Base-by-base conservation (phyloP, 1,139 yeast species). In the Saccharomyces hybrid region DNA sequence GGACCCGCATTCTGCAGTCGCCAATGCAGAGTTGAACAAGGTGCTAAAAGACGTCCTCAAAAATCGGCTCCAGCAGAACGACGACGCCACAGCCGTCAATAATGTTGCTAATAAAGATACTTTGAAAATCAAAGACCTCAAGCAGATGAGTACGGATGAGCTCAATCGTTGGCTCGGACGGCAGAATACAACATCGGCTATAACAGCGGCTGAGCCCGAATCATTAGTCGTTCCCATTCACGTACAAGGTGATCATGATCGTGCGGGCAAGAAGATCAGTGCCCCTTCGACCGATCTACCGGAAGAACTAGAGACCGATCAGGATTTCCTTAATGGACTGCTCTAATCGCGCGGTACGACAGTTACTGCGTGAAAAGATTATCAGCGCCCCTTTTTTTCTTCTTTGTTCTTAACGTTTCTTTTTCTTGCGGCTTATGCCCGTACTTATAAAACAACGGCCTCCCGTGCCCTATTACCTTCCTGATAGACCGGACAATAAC, bases 271-370 rank as follows among this genome's bases (percentile, higher is more conserved):
- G 49, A n/a, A n/a, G 26, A 14, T 20, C 30, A 9, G 20, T 30
- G 25, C 23, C 5, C 26, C 3, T 50, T 6, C 26, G 13, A 53
- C 67, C 7, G 30, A 32, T 13, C 57, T 65, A 0, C 68, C 69
- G 4, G 42, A 48, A 1, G 63, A 60, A 8, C 50, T 67, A 34
- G 50, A 53, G 20, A 61, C 60, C 1, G 70, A 64, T 26, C 67
- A 68, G 51, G 66, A 59, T 46, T 65, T 66, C 55, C 55, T 68
- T 4, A 70, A 67, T 50, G 60, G 58, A 30, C 54, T 64, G 31
- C 41, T 64, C 14, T 63, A 54, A 52, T 23, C 51, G 30, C 46
- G 34, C 30, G 20, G 44, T 20, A 38, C 44, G 26, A 20, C 25
- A 20, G 44, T 38, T 38, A 16, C 44, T 38, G 44, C n/a, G n/a